A percentile compares a stretch with the other conserved stretches of the same genome.
Conservation (phyloP, 176 grass and related monocot species). For the Alopecurus myosuroides region DNA sequence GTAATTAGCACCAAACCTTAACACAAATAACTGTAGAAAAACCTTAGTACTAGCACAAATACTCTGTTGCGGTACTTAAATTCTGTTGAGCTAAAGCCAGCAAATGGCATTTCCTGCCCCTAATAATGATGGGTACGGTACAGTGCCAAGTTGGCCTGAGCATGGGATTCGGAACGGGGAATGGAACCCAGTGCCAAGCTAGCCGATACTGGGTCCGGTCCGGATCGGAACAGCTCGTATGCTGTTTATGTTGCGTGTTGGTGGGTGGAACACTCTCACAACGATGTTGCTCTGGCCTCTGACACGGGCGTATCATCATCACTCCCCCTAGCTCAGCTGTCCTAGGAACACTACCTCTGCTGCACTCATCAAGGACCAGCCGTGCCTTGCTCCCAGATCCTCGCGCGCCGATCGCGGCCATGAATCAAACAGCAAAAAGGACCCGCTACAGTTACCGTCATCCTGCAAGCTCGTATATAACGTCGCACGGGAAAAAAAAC, state of each 20-base stretch:
- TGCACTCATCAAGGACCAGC: neutral
- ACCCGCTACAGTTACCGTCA: neutral
- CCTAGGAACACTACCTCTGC: neutral
- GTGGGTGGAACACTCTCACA: slow-evolving; percentile 6
- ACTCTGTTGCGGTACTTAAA: neutral
- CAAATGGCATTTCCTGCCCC: neutral
- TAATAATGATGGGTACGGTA: neutral
- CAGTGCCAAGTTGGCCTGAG: neutral
- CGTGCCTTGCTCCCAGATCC: neutral
- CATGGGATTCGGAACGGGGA: neutral
- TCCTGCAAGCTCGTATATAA: neutral
- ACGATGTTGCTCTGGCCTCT: slow-evolving; percentile 22
- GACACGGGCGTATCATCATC: slow-evolving; percentile 8
- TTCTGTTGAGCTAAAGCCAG: neutral
- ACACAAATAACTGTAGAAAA: neutral
- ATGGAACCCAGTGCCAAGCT: neutral
- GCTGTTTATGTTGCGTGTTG: neutral
- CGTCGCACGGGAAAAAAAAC: neutral
- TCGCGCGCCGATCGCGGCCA: neutral
- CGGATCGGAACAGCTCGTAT: neutral
- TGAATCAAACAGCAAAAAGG: neutral
- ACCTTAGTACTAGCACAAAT: neutral
- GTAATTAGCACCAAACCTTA: neutral
- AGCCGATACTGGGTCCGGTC: no score
- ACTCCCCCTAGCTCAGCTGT: neutral